phyloP scores from a whole-genome alignment of 1,139 yeast species.

The Hansenula lynferdii region DNA sequence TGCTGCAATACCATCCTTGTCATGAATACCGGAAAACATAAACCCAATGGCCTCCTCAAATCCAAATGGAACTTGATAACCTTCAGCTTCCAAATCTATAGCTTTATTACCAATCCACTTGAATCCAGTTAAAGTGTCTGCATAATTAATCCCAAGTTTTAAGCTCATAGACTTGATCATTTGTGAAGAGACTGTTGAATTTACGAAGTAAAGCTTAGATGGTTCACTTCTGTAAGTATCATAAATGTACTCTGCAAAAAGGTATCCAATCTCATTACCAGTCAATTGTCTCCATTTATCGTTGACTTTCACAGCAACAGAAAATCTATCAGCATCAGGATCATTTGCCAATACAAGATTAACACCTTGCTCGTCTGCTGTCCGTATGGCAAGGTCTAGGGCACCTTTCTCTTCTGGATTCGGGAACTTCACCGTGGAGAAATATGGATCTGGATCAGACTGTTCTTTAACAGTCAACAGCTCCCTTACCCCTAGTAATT shows the following conservation, averaged over 20 bases:
- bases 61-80: constrained; percentile 76
- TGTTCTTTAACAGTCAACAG: constrained; percentile 51
- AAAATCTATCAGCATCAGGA: constrained; percentile 95
- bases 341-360: constrained; percentile 79
- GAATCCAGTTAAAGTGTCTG: constrained; percentile 90
- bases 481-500: constrained; percentile 29
- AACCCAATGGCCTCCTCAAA: constrained; percentile 96
- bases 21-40: constrained; percentile 84
- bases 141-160: constrained; percentile 53
- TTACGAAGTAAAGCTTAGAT: constrained; percentile 54
- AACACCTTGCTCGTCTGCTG: constrained; percentile 33
- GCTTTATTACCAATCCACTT: constrained; percentile 97
- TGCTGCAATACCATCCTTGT: constrained; percentile 91
- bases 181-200: constrained; percentile 91
- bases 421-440: constrained; percentile 84
- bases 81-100: constrained; percentile 59
- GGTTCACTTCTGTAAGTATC: constrained; percentile 22
- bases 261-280: constrained; percentile 86
- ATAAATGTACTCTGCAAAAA: constrained; percentile 68
- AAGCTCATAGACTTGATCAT: constrained; percentile 69
- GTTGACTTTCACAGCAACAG: constrained; percentile 50
- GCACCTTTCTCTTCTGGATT: constrained; percentile 98
- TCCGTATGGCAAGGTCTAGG: constrained; percentile 58
- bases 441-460: constrained; percentile 71
- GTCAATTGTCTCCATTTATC: constrained; percentile 73